Conservation (phyloP, 129 eudicot genomes). For the Arctium minus region DNA sequence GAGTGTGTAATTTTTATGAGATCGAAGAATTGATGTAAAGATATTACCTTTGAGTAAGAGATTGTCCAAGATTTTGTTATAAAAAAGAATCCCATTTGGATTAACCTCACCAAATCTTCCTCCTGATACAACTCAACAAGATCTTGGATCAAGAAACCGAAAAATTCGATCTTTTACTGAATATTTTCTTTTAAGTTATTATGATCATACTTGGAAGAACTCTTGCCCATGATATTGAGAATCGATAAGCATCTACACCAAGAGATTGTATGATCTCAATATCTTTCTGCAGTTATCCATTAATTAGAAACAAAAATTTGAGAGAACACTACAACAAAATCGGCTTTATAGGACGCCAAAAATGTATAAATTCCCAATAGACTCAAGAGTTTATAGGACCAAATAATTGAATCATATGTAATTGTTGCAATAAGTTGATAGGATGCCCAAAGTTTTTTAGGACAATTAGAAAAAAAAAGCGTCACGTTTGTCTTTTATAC, state of each 20-base stretch:
- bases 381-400: too few relatives aligned
- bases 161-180: background rate
- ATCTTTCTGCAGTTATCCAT: slow-evolving; percentile 52
- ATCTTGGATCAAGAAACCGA: background rate
- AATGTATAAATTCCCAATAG: too few relatives aligned
- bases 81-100: slow-evolving; percentile 56
- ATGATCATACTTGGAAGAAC: slow-evolving; percentile 70
- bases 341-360: too few relatives aligned
- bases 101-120: slow-evolving; percentile 74
- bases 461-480: too few relatives aligned
- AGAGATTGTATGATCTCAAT: slow-evolving; percentile 64
- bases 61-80: slow-evolving; percentile 57
- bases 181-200: background rate
- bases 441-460: too few relatives aligned
- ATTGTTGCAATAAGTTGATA: too few relatives aligned
- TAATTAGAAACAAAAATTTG: background rate
- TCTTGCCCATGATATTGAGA: slow-evolving; percentile 83
- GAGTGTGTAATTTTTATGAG: background rate
- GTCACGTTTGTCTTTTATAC: too few relatives aligned
- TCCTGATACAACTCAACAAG: slow-evolving; percentile 37
- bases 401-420: too few relatives aligned
- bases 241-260: slow-evolving; percentile 68
- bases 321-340: background rate
- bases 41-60: slow-evolving; percentile 53
- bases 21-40: background rate